Evolutionary conservation across 2,329 filamentous ascomycete species (phyloP), one percentile per base, ranked within the genome.

Genomic region (Arthrobotrys sphaeroides): DNA sequence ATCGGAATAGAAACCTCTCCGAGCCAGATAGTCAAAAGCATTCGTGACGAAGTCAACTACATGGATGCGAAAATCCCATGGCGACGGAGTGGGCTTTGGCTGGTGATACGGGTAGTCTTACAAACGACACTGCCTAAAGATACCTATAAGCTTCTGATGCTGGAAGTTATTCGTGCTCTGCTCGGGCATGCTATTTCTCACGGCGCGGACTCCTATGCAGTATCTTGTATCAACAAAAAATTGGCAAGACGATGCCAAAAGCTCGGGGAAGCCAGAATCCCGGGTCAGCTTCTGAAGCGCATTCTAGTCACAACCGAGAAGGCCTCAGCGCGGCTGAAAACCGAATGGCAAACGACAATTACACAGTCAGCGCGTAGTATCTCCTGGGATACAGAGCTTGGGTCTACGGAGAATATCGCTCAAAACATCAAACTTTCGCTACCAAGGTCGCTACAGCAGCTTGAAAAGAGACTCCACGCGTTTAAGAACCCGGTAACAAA

Each of bases 41-140:
- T 85, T 0, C 84, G 86, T 0, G 87, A 89, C 31, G 87, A 89
- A 20, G 83, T 88, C 0, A 70, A 86, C 12, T 88, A 79, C 66
- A 68, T 75, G 10, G 68, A 73, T 0, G 45, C 57, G 0, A 3
- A 40, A 7, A 68, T 26, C 0, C 70, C 62, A 4, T 89, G 87
- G 87, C 81, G 84, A 9, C 80, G 85, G 49, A 88, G 87, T 13
- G 61, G 81, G 0, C 72, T 86, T 0, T 90, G 87, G 87, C 81
- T 89, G 0, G 80, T 88, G 0, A 62, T 89, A 3, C 85, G 87
- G 0, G 86, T 88, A 0, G 79, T 82, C 0, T 75, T 88, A 2
- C 86, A 89, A 60, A 80, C 82, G 13, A 65, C 62, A 31, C 13
- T 66, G 33, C 53, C 33, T 59, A 24, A 16, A 12, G 12, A 42